These are phyloP conservation scores for Mycena epipterygia DNA, from an alignment of 768 basidiomycete genomes.

Conservation along the genomic window DNA sequence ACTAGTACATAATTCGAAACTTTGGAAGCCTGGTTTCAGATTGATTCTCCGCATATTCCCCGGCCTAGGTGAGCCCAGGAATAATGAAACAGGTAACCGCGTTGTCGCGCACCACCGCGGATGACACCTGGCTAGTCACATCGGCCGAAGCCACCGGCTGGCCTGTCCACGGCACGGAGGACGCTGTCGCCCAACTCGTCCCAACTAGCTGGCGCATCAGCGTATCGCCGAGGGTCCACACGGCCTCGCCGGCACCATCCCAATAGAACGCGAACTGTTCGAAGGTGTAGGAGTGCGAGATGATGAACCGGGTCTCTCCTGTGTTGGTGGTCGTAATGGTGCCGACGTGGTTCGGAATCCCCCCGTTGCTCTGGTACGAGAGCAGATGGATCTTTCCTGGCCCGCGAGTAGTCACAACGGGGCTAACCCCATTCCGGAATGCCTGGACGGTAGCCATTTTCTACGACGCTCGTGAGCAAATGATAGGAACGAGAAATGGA, in stretches of 20 bases:
- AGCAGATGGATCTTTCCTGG: slow-evolving; percentile 6
- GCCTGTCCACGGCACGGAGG: neutral
- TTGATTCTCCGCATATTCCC: neutral
- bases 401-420: neutral
- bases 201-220: neutral
- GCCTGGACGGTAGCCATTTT: neutral
- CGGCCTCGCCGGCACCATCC: neutral
- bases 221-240: neutral
- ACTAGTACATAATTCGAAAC: too few species aligned
- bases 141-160: neutral
- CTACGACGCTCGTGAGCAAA: neutral
- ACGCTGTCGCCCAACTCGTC: neutral
- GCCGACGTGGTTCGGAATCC: slow-evolving; percentile 8
- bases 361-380: slow-evolving; percentile 10
- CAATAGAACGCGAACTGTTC: slow-evolving; percentile 3
- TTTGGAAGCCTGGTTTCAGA: too few species aligned
- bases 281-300: slow-evolving; percentile 17
- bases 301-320: slow-evolving; percentile 14
- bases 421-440: neutral
- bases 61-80: slow-evolving; percentile 1
- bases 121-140: neutral
- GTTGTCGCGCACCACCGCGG: neutral
- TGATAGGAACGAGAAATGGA: neutral
- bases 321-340: neutral
- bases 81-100: slow-evolving; percentile 18